phyloP scores from a whole-genome alignment of 1,139 yeast genomes.

The Hyphopichia fennica region DNA sequence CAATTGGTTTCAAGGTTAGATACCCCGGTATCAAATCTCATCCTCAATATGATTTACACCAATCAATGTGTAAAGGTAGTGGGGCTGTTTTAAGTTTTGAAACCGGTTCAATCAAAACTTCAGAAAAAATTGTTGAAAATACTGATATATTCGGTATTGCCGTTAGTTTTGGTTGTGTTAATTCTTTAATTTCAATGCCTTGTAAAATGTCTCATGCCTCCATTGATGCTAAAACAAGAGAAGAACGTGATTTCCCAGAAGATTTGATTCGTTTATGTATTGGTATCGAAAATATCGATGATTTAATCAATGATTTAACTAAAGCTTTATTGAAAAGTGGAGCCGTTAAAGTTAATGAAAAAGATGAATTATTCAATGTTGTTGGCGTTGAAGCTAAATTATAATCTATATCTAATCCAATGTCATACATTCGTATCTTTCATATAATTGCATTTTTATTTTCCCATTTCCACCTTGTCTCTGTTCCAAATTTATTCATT shows the following conservation, averaged over 20 bases:
- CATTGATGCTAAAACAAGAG: conserved; percentile 81
- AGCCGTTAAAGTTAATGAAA: conserved; percentile 46
- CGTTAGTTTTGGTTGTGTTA: conserved; percentile 93
- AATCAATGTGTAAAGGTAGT: conserved; percentile 75
- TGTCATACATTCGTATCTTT: background rate
- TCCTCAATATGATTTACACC: conserved; percentile 79
- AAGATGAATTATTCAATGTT: conserved; percentile 45
- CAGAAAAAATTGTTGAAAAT: conserved; percentile 73
- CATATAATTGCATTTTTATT: background rate
- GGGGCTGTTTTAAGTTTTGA: conserved; percentile 91
- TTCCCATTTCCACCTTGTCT: background rate
- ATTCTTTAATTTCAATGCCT: conserved; percentile 88
- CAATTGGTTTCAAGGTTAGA: conserved; percentile 65
- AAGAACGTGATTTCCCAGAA: conserved; percentile 88
- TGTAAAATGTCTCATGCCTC: conserved; percentile 97
- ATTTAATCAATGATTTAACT: conserved; percentile 70
- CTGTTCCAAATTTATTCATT: background rate
- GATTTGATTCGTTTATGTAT: conserved; percentile 86
- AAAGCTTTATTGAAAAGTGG: conserved; percentile 70
- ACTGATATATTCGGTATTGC: conserved; percentile 84
- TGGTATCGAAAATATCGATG: conserved; percentile 74
- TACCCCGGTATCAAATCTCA: conserved; percentile 83
- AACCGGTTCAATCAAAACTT: conserved; percentile 69
- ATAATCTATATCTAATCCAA: conserved; percentile 13
- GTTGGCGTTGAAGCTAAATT: conserved; percentile 44